Percentiles rank a stretch among this genome's conserved stretches.
phyloP scores from a whole-genome alignment of 176 grass and related monocot genomes.

The Raddia guianensis region DNA sequence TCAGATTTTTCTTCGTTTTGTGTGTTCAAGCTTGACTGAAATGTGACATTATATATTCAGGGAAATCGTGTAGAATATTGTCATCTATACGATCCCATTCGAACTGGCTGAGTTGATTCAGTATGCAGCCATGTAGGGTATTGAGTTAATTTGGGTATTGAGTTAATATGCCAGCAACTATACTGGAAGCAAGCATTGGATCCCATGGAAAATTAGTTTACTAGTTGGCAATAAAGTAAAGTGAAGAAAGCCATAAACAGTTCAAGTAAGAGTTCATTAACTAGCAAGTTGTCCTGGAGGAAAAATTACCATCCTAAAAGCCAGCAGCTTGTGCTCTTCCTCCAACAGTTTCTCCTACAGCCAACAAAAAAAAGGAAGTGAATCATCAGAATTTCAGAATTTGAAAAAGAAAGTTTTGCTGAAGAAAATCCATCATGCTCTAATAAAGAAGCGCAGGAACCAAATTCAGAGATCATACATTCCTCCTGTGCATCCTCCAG shows the following conservation, averaged over 20 bases:
- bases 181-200: not conserved
- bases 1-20: not conserved
- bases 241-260: not conserved
- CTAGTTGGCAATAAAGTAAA: not conserved
- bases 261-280: conserved; percentile 25
- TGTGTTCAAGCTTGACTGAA: not conserved
- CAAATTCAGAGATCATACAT: conserved; percentile 47
- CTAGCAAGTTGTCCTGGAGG: not conserved
- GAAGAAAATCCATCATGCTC: not conserved
- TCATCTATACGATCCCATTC: not conserved
- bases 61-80: not conserved
- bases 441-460: not conserved
- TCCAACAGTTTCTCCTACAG: conserved; percentile 73
- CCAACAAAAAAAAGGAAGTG: conserved; percentile 10
- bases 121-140: no score
- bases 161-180: not conserved
- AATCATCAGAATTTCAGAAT: conserved; percentile 18
- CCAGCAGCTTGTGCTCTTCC: conserved; percentile 77
- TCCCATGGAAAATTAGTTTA: not conserved
- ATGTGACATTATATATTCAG: not conserved
- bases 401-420: not conserved
- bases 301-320: conserved; percentile 65
- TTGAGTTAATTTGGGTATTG: no score
- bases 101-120: no score
- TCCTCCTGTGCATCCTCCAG: conserved; percentile 79